Base-by-base conservation (phyloP, 352 stramenopile species). In the Globisporangium lucens region DNA sequence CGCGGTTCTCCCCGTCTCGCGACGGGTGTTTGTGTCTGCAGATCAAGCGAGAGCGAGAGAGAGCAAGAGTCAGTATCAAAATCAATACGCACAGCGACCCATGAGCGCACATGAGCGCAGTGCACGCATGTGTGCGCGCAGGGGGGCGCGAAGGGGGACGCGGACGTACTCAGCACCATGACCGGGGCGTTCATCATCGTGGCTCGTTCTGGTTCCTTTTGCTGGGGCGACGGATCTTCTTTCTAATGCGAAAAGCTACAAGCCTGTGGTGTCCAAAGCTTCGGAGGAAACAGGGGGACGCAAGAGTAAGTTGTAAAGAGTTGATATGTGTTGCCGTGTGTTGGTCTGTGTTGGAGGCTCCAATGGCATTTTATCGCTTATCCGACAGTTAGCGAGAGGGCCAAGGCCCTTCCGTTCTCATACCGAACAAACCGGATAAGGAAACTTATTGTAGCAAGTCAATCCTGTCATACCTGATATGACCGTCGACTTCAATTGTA, bases 1-100 rank as follows among this genome's bases (percentile, higher is more conserved):
- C 33, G 98, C 98, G 67, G 97, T 98, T 67, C 97, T 91, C 30
- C 98, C 98, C 41, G 96, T 99, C 76, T 99, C 94, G 68, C 98
- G 92, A 83, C 99, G 97, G 43, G 97, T 99, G 80, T 99, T 99
- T 56, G 94, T 89, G 82, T 99, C 89, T 95, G 63, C 3, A 53
- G 8, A 62, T 35, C n/a, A 52, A 59, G 55, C 57, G 4, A 33
- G 15, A 17, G 12, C 8, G 33, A 46, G 38, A 41, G 47, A 56
- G 20, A 60, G 6, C 56, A 33, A 67, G 47, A 61, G 9, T 27
- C 43, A 51, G 43, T 12, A 22, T 20, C 17, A 51, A 51, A 51
- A 12, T 17, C 36, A 15, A 22, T 22, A 22, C 17, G n/a, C 17
- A 20, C 7, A 51, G 41, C 15, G 38, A 47, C 38, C 1, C 53